Evolutionary conservation across 2,329 filamentous ascomycete species (phyloP), one percentile per base, ranked within the genome.

Genomic region (Nigrospora osmanthi): DNA sequence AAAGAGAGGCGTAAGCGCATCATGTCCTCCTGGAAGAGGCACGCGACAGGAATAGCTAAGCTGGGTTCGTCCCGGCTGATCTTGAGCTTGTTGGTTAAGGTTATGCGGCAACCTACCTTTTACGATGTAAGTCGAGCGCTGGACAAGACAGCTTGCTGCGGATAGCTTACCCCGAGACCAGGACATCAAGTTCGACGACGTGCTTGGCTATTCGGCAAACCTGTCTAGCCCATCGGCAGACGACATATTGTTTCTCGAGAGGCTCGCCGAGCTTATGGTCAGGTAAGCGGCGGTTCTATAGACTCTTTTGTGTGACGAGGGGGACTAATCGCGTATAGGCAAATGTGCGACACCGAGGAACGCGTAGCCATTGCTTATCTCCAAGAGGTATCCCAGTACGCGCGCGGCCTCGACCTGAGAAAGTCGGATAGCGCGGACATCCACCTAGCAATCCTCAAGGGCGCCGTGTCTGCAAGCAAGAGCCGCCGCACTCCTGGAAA

Each of bases 91-190:
- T 45, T 63, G 16, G 47, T 56, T 3, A 52, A 49, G 42, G 49
- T 62, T 12, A 58, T 59, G 52, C 52, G 55, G 44, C 59, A 61
- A 41, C 57, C 57, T 16, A 63, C 58, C 11, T 61, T 61, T 40
- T 63, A 62, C 39, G 54, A 58, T 38, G 60, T 62, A 46, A 35
- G 50, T 50, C 15, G 13, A 19, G n/a, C 19, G 11, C 11, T 32
- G 19, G 7, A 30, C 17, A 12, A 32, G 6, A 28, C 5, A 48
- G 41, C 34, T 37, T 35, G 1, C 13, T 43, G 3, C 34, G 30
- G 11, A 37, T 39, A 34, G 38, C 44, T 54, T 37, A 54, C 45
- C 41, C 33, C 35, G 34, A 16, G n/a, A 19, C 7, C 38, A 63
- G 59, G 51, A 48, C 12, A 61, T 62, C 57, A 50, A 53, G 16